These are phyloP conservation scores for Raphanus hybrid DNA, from an alignment of 441 rosid species.

Conservation along the genomic window DNA sequence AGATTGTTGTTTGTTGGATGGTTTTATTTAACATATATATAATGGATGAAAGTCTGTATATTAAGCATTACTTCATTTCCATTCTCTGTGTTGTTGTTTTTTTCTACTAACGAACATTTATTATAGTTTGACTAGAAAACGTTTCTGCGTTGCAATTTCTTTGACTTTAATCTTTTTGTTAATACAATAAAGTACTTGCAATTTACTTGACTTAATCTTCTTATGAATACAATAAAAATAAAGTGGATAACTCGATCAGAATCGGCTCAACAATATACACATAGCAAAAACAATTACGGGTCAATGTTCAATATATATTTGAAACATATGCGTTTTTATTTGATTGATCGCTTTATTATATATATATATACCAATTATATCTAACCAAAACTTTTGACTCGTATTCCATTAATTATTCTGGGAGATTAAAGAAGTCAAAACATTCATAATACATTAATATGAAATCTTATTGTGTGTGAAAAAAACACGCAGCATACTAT, in stretches of 20 bases:
- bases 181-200: neutral
- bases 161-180: neutral
- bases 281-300: neutral
- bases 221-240: neutral
- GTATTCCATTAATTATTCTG: neutral
- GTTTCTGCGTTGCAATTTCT: neutral
- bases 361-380: no score
- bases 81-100: no score
- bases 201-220: neutral
- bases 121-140: neutral
- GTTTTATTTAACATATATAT: neutral
- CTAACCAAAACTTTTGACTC: neutral
- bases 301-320: neutral
- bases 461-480: neutral
- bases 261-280: neutral
- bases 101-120: no score
- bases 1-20: neutral
- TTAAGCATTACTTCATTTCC: no score
- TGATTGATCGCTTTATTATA: neutral
- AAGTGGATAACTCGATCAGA: neutral
- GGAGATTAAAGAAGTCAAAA: neutral
- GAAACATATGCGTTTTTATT: neutral
- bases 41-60: no score
- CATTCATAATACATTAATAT: neutral
- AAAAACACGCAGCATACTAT: neutral